phyloP scores from a whole-genome alignment of 257 asterid species.

The Verbascum thapsus region DNA sequence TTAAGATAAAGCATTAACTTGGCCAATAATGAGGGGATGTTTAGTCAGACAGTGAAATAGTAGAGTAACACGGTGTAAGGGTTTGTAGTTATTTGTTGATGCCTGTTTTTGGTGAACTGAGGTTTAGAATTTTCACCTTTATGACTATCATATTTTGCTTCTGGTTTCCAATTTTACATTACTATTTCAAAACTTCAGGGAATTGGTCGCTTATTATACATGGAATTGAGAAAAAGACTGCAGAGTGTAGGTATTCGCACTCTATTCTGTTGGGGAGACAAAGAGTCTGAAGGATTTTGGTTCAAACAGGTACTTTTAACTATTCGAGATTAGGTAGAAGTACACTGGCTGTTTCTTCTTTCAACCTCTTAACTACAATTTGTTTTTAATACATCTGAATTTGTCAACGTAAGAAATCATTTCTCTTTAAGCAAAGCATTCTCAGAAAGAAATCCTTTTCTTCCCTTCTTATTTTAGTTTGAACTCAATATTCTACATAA shows the following conservation, averaged over 20 bases:
- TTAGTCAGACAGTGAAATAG: neutral
- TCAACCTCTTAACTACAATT: conserved; percentile 4
- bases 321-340: conserved; percentile 4
- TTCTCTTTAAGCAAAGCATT: conserved; percentile 2
- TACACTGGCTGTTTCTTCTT: neutral
- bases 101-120: conserved; percentile 3
- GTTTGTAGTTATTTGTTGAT: neutral
- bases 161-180: conserved; percentile 13
- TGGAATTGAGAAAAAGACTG: conserved; percentile 71
- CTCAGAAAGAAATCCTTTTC: neutral
- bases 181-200: conserved; percentile 55
- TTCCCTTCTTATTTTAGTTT: neutral
- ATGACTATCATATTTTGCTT: conserved; percentile 1
- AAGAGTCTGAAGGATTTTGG: conserved; percentile 95
- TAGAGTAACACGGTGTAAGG: conserved; percentile 2
- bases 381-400: conserved; percentile 2
- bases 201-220: conserved; percentile 63
- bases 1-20: conserved; percentile 15
- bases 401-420: neutral
- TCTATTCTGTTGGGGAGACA: conserved; percentile 86
- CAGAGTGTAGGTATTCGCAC: conserved; percentile 70
- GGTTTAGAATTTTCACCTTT: conserved; percentile 11
- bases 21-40: conserved; percentile 12
- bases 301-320: conserved; percentile 60
- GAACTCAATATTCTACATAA: neutral